Evolutionary conservation across 495 filamentous ascomycete genomes (phyloP), one percentile per base, ranked within the genome.

Genomic region (Durotheca rogersii): DNA sequence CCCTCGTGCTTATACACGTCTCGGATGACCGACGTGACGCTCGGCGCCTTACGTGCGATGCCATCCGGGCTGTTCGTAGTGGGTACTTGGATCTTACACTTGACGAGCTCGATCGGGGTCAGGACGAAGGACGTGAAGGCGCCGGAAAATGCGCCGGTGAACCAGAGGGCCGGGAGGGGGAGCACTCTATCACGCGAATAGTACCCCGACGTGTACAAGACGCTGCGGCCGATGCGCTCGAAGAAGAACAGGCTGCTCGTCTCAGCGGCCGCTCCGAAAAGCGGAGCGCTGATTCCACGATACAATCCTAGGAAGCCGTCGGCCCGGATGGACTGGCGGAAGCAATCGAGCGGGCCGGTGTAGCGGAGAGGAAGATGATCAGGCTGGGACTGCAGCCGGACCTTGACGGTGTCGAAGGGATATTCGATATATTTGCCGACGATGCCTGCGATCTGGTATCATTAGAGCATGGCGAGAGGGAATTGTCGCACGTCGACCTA

Each of bases 331-430:
- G 88, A 88, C 69, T 96, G 89, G 41, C 81, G 79, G 70, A 98
- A 95, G 71, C 93, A 97, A 72, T 97, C 94, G 43, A 97, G 52
- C 0, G 94, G 91, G 0, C 94, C 94, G 1, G 68, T 82, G 67
- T 96, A 98, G 14, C 79, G 85, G 10, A 89, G 81, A 19, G 92
- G 89, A 1, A 86, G 77, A 50, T 86, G 81, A 61, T 90, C 85
- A 6, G 90, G 89, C 66, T 96, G 93, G 3, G 85, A 85, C 65
- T 89, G 86, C 3, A 89, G 72, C 17, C 81, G 74, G 38, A 83
- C 93, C 75, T 99, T 99, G 58, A 99, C 85, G 0, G 94, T 99
- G 73, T 99, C 94, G 68, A 97, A 97, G 21, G 94, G 94, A 66
- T 94, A 99, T 62, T 99, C 94, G 60, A 99, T 89, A 53, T 88